These are phyloP conservation scores for Forsythia suspensa DNA, from an alignment of 257 asterid genomes.

Conservation along the genomic window DNA sequence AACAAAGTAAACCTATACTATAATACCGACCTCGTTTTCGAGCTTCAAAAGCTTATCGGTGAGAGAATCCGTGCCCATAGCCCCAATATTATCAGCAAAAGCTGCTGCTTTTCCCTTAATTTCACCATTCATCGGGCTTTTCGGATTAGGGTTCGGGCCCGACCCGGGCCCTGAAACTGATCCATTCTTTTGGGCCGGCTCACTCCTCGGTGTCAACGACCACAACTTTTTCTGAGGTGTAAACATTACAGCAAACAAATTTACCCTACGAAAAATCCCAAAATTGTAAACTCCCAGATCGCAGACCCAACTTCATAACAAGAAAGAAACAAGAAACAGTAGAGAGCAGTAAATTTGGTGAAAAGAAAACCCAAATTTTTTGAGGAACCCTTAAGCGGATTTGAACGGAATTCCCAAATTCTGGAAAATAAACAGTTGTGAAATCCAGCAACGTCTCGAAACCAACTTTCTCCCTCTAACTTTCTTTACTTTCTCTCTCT, in stretches of 20 bases:
- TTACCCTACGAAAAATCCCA: not conserved
- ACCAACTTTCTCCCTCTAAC: slow-evolving; percentile 49
- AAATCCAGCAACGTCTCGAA: slow-evolving; percentile 75
- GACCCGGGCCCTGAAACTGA: slow-evolving; percentile 39
- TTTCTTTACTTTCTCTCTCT: slow-evolving; percentile 30
- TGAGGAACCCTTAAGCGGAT: slow-evolving; percentile 62
- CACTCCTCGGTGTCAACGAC: slow-evolving; percentile 70
- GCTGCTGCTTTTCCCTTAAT: slow-evolving; percentile 52
- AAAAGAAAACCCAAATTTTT: slow-evolving; percentile 36
- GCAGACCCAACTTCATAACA: slow-evolving; percentile 37
- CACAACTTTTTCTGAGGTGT: slow-evolving; percentile 71
- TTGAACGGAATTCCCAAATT: slow-evolving; percentile 67
- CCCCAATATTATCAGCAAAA: slow-evolving; percentile 37
- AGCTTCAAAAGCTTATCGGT: slow-evolving; percentile 53
- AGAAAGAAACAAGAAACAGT: not conserved
- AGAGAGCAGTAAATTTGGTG: slow-evolving; percentile 20
- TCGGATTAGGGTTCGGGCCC: slow-evolving; percentile 38
- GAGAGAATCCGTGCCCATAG: slow-evolving; percentile 55
- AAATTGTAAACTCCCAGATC: slow-evolving; percentile 36
- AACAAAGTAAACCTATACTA: slow-evolving; percentile 28
- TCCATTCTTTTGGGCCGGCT: slow-evolving; percentile 48
- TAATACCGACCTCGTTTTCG: slow-evolving; percentile 63
- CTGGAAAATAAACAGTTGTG: slow-evolving; percentile 50
- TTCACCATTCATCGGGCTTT: slow-evolving; percentile 47
- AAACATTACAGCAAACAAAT: slow-evolving; percentile 43